Conservation (phyloP, 495 filamentous ascomycete species). For the Neurospora terricola region DNA sequence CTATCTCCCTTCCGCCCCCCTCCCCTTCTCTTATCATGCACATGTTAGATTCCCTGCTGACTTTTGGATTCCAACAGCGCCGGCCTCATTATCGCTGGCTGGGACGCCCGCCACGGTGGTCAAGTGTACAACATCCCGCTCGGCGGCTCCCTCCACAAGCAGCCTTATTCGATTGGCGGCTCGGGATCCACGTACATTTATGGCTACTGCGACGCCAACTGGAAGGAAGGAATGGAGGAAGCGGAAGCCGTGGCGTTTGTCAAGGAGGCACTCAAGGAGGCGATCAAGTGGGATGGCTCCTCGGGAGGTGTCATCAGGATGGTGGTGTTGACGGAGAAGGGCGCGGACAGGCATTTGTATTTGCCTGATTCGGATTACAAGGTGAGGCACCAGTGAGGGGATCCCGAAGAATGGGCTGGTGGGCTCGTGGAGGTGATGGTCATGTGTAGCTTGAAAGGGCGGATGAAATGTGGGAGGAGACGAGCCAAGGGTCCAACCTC, state of each 20-base stretch:
- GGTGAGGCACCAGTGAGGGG: conserved; percentile 29
- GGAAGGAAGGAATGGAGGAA: conserved; percentile 93
- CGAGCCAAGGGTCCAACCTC: neutral
- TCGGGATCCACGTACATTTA: conserved; percentile 99
- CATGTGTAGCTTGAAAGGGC: neutral
- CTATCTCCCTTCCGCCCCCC: neutral
- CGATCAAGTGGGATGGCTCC: conserved; percentile 98
- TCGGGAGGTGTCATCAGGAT: conserved; percentile 96
- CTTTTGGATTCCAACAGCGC: conserved; percentile 44
- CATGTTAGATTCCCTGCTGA: neutral
- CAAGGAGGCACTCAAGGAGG: conserved; percentile 78
- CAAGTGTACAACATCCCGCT: conserved; percentile 96
- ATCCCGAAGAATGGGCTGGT: neutral
- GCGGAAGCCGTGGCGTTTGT: conserved; percentile 87
- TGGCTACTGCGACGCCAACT: conserved; percentile 94
- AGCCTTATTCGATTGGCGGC: conserved; percentile 89
- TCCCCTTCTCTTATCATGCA: neutral
- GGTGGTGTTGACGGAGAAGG: conserved; percentile 83
- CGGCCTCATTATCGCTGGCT: conserved; percentile 95
- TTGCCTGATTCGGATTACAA: conserved; percentile 79
- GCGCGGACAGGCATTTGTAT: conserved; percentile 84
- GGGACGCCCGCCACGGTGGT: conserved; percentile 84
- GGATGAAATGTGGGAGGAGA: neutral
- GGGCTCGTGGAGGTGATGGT: neutral
- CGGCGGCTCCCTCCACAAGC: conserved; percentile 95